Base-by-base conservation (phyloP, 352 stramenopile genomes). In the Globisporangium uncinulatum region DNA sequence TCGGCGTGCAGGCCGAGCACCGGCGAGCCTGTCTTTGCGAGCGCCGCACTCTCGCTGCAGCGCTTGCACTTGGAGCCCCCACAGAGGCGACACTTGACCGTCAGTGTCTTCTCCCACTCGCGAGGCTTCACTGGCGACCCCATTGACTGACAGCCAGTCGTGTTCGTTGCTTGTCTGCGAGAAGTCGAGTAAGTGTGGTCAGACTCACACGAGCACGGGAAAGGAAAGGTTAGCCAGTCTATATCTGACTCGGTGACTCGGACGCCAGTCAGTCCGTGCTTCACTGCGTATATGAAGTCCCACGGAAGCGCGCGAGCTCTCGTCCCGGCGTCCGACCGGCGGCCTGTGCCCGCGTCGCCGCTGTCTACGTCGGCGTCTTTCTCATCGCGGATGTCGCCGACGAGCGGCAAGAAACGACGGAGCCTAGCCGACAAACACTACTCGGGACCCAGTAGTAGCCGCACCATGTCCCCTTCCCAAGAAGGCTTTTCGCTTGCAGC, bases 1-100 rank as follows among this genome's bases (percentile, higher is more conserved):
- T 94, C 77, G n/a, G 83, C 83, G 48, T 97, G 88, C 6, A 97
- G 63, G 1, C 86, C 84, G 6, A 67, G 64, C n/a, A 96, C 75
- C 0, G 85, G 80, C 15, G 77, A 88, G 63, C 91, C 71, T 10
- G 61, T 74, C 71, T 94, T 90, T 41, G 78, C 71, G 46, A 91
- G 56, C 19, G 82, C 80, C 9, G 83, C 79, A 57, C 70, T 85
- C 62, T 91, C 79, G 57, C 86, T 92, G 65, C 88, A 97, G 6
- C 86, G 73, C 54, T 93, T 94, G 66, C 88, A 96, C 31, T 89
- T 82, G 19, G 79, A 67, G n/a, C 88, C 88, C 9, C 88, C 87
- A 48, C 87, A 97, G 20, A 97, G 63, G 7, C 83, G 81, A 55
- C 81, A 94, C 47, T 94, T 94, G 41, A 94, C 76, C 41, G 81